A percentile compares a stretch with the other conserved stretches of the same genome.
Evolutionary conservation across 148 eudicot genomes (phyloP).

Genomic region (Amaranthus hypochondriacus): DNA sequence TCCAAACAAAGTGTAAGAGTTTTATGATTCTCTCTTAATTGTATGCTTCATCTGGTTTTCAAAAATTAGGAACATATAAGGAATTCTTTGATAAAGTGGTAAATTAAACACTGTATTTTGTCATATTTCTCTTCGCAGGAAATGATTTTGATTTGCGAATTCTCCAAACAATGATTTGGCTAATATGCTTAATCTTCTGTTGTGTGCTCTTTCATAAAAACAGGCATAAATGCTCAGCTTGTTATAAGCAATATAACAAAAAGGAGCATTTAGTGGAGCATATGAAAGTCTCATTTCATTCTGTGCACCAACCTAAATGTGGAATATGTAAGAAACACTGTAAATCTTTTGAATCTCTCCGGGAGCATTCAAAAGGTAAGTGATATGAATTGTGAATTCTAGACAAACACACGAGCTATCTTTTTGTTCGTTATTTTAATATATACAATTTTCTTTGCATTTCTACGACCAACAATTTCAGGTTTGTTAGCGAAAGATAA

Average conservation of each 20-base stretch:
- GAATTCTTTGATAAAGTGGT: background rate
- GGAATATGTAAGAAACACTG: conserved; percentile 68
- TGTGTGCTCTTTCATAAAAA: background rate
- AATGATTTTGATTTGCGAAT: conserved; percentile 1
- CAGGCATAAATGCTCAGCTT: conserved; percentile 73
- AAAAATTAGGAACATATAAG: background rate
- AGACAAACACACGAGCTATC: background rate
- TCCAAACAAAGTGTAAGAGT: no score
- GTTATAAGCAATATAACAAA: conserved; percentile 72
- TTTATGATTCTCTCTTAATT: background rate
- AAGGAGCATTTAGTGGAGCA: conserved; percentile 77
- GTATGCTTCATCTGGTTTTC: background rate
- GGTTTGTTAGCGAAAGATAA: conserved; percentile 53
- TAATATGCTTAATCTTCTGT: background rate
- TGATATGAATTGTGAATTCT: conserved; percentile 7
- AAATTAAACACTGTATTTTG: background rate
- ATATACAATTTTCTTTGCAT: background rate
- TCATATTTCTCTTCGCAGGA: background rate
- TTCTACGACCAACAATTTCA: conserved; percentile 21
- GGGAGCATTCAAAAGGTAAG: conserved; percentile 69
- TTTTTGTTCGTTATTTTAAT: background rate
- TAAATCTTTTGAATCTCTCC: conserved; percentile 64
- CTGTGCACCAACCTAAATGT: conserved; percentile 72
- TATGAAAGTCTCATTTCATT: conserved; percentile 64
- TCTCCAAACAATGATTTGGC: conserved; percentile 1